Conservation (phyloP, 2,329 filamentous ascomycete species). For the Clonostachys sp. region DNA sequence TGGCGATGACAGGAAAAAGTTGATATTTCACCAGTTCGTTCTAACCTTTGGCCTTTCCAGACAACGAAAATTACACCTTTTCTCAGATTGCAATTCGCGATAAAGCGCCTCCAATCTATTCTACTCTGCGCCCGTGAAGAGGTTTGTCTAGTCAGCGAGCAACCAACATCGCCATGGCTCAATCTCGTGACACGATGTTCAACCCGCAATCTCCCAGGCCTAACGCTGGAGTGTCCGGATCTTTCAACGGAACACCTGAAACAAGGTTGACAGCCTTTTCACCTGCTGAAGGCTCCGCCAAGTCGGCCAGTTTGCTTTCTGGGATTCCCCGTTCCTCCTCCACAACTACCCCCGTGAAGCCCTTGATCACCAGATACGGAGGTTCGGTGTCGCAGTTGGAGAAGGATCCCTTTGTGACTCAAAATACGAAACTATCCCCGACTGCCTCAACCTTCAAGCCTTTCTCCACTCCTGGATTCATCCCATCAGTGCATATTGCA, state of each 20-base stretch:
- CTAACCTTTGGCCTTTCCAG: too few species aligned
- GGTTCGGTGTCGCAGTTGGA: slow-evolving; percentile 19
- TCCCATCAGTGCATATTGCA: neutral
- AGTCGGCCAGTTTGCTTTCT: slow-evolving; percentile 26
- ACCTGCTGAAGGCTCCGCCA: slow-evolving; percentile 47
- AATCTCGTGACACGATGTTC: slow-evolving; percentile 31
- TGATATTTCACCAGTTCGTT: too few species aligned
- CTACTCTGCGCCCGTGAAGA: too few species aligned
- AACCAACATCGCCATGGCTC: slow-evolving; percentile 23
- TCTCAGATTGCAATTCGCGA: too few species aligned
- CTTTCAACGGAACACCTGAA: slow-evolving; percentile 59
- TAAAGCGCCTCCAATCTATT: too few species aligned
- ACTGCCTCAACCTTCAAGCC: slow-evolving; percentile 61
- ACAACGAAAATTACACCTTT: too few species aligned
- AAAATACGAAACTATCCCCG: slow-evolving; percentile 51
- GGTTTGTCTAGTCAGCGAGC: neutral
- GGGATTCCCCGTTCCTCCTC: neutral
- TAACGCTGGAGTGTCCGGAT: slow-evolving; percentile 46
- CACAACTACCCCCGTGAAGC: neutral
- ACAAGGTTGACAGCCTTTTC: slow-evolving; percentile 61
- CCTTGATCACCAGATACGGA: slow-evolving; percentile 13
- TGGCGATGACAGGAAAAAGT: too few species aligned
- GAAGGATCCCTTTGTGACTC: slow-evolving; percentile 51
- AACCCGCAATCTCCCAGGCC: slow-evolving; percentile 46
- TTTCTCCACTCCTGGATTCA: slow-evolving; percentile 3